Conservation (phyloP, 2,329 filamentous ascomycete genomes). For the Bertia moriformis region DNA sequence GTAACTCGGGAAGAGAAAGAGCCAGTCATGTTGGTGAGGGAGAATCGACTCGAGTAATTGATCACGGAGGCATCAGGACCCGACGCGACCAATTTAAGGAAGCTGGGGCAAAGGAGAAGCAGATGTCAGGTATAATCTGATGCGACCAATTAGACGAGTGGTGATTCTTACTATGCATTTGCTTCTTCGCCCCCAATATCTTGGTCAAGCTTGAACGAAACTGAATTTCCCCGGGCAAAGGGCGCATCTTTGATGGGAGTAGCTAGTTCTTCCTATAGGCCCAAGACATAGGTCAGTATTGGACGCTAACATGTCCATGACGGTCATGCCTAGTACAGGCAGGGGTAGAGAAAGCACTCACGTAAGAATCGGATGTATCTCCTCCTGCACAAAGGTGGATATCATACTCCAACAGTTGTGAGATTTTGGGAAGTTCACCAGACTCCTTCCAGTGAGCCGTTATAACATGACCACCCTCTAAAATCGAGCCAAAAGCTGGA, state of each 20-base stretch:
- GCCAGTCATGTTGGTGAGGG: conserved; percentile 41
- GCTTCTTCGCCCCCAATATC: not conserved
- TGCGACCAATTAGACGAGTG: conserved; percentile 5
- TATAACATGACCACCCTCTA: conserved; percentile 31
- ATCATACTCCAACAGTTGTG: conserved; percentile 32
- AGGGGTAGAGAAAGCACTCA: conserved; percentile 11
- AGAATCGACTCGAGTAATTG: conserved; percentile 43
- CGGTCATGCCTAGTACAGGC: conserved; percentile 1
- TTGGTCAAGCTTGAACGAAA: not conserved
- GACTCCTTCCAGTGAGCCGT: conserved; percentile 38
- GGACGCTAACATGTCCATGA: too few relatives aligned
- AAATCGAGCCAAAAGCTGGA: conserved; percentile 28
- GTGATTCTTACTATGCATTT: conserved; percentile 2
- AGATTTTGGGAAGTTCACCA: conserved; percentile 25
- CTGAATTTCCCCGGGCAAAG: not conserved
- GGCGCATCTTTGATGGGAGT: not conserved
- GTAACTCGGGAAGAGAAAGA: conserved; percentile 24
- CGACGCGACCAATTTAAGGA: not conserved
- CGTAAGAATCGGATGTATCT: conserved; percentile 27
- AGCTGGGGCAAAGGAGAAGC: not conserved
- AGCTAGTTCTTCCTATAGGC: not conserved
- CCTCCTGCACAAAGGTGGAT: conserved; percentile 42
- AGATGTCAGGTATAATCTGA: conserved; percentile 4
- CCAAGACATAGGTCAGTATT: too few relatives aligned
- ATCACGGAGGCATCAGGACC: conserved; percentile 34